Conservation (phyloP, 257 asterid species). For the Phtheirospermum japonicum region DNA sequence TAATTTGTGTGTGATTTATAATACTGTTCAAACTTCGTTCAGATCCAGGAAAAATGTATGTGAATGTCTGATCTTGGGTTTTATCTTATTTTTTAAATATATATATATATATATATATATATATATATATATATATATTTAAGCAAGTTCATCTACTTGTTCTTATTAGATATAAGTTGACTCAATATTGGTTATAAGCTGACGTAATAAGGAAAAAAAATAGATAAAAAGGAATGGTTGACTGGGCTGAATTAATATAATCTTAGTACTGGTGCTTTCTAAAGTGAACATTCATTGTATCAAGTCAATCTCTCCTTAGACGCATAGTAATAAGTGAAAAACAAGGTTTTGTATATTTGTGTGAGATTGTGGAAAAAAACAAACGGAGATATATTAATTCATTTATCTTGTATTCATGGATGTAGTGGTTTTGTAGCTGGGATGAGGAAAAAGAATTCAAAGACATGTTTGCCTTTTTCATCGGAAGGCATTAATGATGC, state of each 20-base stretch:
- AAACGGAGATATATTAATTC: neutral
- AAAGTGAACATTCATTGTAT: neutral
- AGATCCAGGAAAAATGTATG: too few species aligned
- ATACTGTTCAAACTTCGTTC: neutral
- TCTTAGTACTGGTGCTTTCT: neutral
- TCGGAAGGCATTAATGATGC: constrained; percentile 25
- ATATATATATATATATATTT: too few species aligned
- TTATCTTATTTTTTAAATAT: too few species aligned
- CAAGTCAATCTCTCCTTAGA: neutral
- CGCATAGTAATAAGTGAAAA: neutral
- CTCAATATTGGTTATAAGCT: neutral
- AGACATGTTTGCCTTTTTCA: constrained; percentile 46
- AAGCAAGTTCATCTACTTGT: too few species aligned
- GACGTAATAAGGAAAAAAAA: neutral
- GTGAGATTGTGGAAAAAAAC: constrained; percentile 3
- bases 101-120: too few species aligned
- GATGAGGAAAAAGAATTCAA: constrained; percentile 48
- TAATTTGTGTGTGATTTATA: too few species aligned
- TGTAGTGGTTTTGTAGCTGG: constrained; percentile 67
- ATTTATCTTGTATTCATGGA: constrained; percentile 13
- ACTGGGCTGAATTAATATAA: neutral
- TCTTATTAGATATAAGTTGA: too few species aligned
- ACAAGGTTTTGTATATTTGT: neutral
- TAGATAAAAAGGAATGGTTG: neutral
- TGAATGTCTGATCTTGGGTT: too few species aligned